A percentile compares a stretch with the other conserved stretches of the same genome.
phyloP scores from a whole-genome alignment of 257 asterid species.

The Nicotiana attenuata region DNA sequence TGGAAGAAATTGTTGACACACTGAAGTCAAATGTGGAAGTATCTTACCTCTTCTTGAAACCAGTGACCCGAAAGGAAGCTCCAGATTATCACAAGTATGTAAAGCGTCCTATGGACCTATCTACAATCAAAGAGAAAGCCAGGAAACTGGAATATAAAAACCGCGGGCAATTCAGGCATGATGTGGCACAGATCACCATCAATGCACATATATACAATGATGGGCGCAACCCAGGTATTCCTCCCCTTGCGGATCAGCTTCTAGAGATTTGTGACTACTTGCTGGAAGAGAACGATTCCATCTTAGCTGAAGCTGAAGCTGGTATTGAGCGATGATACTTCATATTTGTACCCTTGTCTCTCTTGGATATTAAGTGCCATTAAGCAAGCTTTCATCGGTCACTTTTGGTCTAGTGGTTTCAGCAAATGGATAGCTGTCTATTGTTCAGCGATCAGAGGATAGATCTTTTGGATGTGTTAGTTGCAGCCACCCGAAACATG shows the following conservation, averaged over 20 bases:
- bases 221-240: constrained; percentile 81
- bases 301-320: constrained; percentile 74
- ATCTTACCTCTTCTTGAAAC: constrained; percentile 76
- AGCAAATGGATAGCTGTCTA: neutral
- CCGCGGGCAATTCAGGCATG: constrained; percentile 86
- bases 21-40: constrained; percentile 56
- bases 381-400: neutral
- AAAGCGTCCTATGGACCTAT: constrained; percentile 79
- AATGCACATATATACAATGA: constrained; percentile 86
- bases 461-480: neutral
- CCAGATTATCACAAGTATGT: constrained; percentile 71
- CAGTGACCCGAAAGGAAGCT: constrained; percentile 89
- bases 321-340: constrained; percentile 38
- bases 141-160: constrained; percentile 74
- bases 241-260: constrained; percentile 98
- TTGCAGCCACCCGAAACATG: constrained; percentile 7
- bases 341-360: neutral
- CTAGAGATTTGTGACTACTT: constrained; percentile 83
- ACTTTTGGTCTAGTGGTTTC: neutral
- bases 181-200: constrained; percentile 60
- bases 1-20: constrained; percentile 66
- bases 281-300: constrained; percentile 43
- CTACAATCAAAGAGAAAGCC: constrained; percentile 66
- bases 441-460: neutral
- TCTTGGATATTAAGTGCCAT: neutral